These are phyloP conservation scores for Clarireedia sp. DNA, from an alignment of 2,329 filamentous ascomycete species.

Conservation along the genomic window DNA sequence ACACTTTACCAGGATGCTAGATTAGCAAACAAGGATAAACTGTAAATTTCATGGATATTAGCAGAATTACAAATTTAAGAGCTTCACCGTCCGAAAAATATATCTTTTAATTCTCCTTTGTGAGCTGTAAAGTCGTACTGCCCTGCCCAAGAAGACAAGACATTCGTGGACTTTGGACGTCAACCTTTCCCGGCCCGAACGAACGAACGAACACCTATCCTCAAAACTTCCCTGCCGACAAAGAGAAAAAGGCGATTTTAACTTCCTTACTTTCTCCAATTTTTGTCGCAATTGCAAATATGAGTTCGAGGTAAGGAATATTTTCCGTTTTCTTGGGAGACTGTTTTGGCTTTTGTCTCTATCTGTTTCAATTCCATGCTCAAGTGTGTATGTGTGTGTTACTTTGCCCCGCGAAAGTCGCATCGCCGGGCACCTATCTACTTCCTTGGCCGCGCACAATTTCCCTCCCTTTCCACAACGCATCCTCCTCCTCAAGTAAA, in stretches of 20 bases:
- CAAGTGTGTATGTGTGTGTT: too few species aligned
- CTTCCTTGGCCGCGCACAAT: too few species aligned
- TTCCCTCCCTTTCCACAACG: neutral
- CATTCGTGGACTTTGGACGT: too few species aligned
- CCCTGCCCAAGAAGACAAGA: too few species aligned
- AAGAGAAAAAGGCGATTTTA: neutral
- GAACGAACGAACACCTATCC: neutral
- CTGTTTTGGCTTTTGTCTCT: too few species aligned
- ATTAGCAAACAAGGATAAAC: neutral
- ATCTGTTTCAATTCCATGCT: too few species aligned
- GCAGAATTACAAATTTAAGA: neutral
- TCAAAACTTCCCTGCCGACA: neutral
- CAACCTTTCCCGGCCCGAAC: neutral
- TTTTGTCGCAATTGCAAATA: conserved; percentile 10
- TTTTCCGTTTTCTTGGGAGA: neutral
- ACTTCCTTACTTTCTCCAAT: neutral
- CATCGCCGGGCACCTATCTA: too few species aligned
- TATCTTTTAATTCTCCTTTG: too few species aligned
- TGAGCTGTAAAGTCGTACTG: too few species aligned
- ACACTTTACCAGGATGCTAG: neutral
- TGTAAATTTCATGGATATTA: neutral
- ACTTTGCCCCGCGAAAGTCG: too few species aligned
- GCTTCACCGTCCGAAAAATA: too few species aligned
- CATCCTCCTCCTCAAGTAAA: neutral
- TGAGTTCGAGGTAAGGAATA: conserved; percentile 25